phyloP scores from a whole-genome alignment of 176 grass and related monocot genomes.

The bread wheat (Triticum aestivum) region IWGSC_CS_RefSeq_v2.1 NC_057812.1:686809666-686810165 shows the following conservation, averaged over 20 bases:
- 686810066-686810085: not conserved
- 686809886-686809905: not conserved
- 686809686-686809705: not conserved
- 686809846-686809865: not conserved
- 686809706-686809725: not conserved
- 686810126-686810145: not conserved
- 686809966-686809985: not conserved
- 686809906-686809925: not conserved
- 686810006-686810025: not conserved
- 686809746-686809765: too few relatives aligned
- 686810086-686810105: not conserved
- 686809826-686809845: not conserved
- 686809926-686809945: not conserved
- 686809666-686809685: not conserved
- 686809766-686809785: slow-evolving; percentile 1
- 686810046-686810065: not conserved
- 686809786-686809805: not conserved
- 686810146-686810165: not conserved
- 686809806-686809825: not conserved
- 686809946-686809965: not conserved
- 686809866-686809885: not conserved
- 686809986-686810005: not conserved
- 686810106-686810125: not conserved
- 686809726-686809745: too few relatives aligned
- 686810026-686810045: not conserved